These are phyloP conservation scores for Collybiopsis luxurians DNA, from an alignment of 768 basidiomycete genomes.

Conservation along the genomic window DNA sequence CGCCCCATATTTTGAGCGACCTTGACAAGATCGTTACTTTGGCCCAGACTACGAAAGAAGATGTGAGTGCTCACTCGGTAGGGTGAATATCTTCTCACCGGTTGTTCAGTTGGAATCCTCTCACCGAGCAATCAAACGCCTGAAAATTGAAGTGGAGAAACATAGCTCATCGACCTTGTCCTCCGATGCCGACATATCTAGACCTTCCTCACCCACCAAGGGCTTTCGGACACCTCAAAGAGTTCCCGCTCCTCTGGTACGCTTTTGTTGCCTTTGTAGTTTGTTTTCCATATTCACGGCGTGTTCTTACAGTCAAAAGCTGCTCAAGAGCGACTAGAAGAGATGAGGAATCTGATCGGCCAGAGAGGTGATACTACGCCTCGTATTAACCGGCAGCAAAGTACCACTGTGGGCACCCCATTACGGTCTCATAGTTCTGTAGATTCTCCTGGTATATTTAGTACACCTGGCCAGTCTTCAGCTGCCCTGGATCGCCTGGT, in stretches of 20 bases:
- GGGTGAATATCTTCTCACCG: neutral
- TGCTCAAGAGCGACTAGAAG: constrained; percentile 76
- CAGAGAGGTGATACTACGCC: constrained; percentile 53
- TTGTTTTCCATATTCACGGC: constrained; percentile 3
- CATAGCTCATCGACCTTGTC: constrained; percentile 22
- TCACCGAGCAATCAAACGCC: constrained; percentile 67
- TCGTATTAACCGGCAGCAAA: constrained; percentile 41
- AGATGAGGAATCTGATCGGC: constrained; percentile 75
- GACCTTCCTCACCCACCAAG: constrained; percentile 60
- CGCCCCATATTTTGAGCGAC: constrained; percentile 31
- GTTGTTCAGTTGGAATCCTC: constrained; percentile 64
- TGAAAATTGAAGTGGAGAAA: constrained; percentile 67
- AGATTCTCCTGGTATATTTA: constrained; percentile 2
- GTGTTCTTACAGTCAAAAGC: constrained; percentile 56
- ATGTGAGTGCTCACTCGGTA: constrained; percentile 43
- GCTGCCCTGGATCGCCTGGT: constrained; percentile 52
- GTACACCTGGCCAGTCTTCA: constrained; percentile 9
- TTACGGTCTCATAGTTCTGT: constrained; percentile 16
- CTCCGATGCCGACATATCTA: constrained; percentile 31
- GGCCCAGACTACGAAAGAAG: constrained; percentile 57
- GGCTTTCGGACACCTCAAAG: constrained; percentile 46
- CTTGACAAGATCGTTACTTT: constrained; percentile 45
- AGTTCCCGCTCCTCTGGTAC: constrained; percentile 39
- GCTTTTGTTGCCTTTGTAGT: constrained; percentile 8
- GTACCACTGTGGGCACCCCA: constrained; percentile 30